phyloP scores from a whole-genome alignment of 805 yeast genomes.

The Lachancea nothofagi region DNA sequence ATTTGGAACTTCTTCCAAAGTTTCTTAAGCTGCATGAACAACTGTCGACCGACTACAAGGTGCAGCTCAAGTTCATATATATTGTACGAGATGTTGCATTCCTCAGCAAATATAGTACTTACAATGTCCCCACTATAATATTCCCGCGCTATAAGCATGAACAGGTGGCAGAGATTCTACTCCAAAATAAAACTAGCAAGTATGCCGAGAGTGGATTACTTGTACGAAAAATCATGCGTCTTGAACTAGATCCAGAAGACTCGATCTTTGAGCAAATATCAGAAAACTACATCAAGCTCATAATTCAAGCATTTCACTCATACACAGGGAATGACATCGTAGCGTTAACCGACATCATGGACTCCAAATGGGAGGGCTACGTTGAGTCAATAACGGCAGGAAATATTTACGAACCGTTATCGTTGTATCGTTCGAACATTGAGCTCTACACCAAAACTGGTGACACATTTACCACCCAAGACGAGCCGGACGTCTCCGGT shows the following conservation, averaged over 20 bases:
- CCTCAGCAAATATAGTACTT: constrained; percentile 25
- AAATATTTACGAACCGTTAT: constrained; percentile 23
- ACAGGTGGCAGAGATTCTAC: constrained; percentile 22
- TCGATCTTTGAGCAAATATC: constrained; percentile 11
- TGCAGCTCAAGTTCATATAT: constrained; percentile 25
- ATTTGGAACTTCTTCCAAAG: constrained; percentile 25
- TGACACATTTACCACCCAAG: constrained; percentile 26
- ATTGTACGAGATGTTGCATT: constrained; percentile 22
- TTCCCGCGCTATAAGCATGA: constrained; percentile 28
- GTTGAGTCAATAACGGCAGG: constrained; percentile 16
- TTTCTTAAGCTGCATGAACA: constrained; percentile 26
- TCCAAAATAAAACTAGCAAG: constrained; percentile 15
- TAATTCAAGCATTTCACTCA: constrained; percentile 29
- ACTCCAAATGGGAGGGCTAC: constrained; percentile 29
- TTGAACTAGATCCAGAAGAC: constrained; percentile 11
- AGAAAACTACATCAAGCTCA: constrained; percentile 25
- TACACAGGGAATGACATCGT: constrained; percentile 31
- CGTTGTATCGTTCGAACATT: constrained; percentile 30
- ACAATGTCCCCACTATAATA: constrained; percentile 24
- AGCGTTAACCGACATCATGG: constrained; percentile 27
- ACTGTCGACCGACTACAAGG: constrained; percentile 15
- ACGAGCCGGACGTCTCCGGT: constrained; percentile 11
- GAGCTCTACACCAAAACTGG: constrained; percentile 31
- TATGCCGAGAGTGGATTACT: constrained; percentile 14
- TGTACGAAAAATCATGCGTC: constrained; percentile 9